These are phyloP conservation scores for Letharia columbiana DNA, from an alignment of 495 filamentous ascomycete species.

Conservation along the genomic window DNA sequence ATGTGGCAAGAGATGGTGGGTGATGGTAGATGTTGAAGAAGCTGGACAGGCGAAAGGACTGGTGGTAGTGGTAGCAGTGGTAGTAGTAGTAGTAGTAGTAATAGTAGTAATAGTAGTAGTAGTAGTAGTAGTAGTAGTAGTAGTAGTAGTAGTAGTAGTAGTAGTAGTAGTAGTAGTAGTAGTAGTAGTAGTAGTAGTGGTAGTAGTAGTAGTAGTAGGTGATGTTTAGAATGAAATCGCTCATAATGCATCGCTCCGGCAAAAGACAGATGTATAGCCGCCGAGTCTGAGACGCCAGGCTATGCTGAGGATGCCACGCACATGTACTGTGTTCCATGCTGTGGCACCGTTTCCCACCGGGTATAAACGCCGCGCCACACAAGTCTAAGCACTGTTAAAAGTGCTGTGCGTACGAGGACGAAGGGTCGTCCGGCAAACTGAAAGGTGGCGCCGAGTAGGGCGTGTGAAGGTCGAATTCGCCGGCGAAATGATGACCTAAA, in stretches of 20 bases:
- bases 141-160: background rate
- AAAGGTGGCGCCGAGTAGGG: slow-evolving; percentile 21
- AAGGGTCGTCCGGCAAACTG: slow-evolving; percentile 19
- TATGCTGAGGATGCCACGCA: background rate
- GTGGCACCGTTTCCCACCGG: background rate
- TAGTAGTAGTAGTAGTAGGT: no score
- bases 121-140: no score
- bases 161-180: background rate
- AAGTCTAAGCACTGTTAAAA: slow-evolving; percentile 3
- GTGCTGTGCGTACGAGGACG: slow-evolving; percentile 12
- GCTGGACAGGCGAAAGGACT: background rate
- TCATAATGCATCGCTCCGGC: background rate
- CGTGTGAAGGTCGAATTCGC: slow-evolving; percentile 12
- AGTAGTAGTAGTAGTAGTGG: background rate
- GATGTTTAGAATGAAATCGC: background rate
- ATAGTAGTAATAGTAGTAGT: background rate
- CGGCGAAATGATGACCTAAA: slow-evolving; percentile 11
- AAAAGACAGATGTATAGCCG: background rate
- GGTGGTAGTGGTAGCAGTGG: background rate
- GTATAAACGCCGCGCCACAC: background rate
- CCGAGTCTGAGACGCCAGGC: background rate
- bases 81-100: background rate
- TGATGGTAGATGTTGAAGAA: background rate
- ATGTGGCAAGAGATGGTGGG: background rate
- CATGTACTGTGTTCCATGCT: background rate